A percentile compares a stretch with the other conserved stretches of the same genome.
phyloP scores from a whole-genome alignment of 2,329 filamentous ascomycete species.

The Fusarium globosum region DNA sequence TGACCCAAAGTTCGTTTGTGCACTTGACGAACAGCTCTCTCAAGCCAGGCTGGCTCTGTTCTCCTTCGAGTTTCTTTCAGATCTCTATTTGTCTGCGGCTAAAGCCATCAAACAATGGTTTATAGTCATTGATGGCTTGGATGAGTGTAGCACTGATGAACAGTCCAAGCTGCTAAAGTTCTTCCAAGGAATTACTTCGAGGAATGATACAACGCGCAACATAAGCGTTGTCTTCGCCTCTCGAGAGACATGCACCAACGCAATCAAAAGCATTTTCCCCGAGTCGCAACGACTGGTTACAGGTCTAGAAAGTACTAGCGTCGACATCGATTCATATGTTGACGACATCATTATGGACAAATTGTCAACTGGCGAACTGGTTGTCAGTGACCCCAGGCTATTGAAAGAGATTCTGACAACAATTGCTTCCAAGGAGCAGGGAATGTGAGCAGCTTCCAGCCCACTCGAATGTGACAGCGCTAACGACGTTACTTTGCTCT shows the following conservation, averaged over 20 bases:
- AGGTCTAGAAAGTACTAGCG: not conserved
- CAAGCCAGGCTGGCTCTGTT: not conserved
- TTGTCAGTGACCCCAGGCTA: rapidly evolving
- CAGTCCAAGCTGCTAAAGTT: not conserved
- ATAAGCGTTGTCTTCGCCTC: not conserved
- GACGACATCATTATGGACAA: not conserved
- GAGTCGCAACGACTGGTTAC: not conserved
- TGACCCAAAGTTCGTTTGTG: rapidly evolving
- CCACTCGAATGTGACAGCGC: rapidly evolving
- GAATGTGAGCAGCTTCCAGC: not conserved
- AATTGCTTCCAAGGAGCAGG: not conserved
- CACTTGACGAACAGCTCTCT: not conserved
- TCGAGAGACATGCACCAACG: not conserved
- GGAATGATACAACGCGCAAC: rapidly evolving
- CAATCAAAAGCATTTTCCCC: not conserved
- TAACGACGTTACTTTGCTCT: rapidly evolving
- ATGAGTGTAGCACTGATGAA: not conserved
- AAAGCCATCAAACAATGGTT: not conserved
- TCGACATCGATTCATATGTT: not conserved
- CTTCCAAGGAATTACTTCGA: rapidly evolving
- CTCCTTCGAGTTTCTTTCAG: rapidly evolving
- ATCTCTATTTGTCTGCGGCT: rapidly evolving
- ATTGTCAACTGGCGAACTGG: rapidly evolving
- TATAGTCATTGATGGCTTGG: not conserved
- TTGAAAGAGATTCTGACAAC: not conserved